A percentile compares a stretch with the other conserved stretches of the same genome.
Evolutionary conservation across 2,329 filamentous ascomycete species (phyloP).

Genomic region (Leptographium wingfieldii): DNA sequence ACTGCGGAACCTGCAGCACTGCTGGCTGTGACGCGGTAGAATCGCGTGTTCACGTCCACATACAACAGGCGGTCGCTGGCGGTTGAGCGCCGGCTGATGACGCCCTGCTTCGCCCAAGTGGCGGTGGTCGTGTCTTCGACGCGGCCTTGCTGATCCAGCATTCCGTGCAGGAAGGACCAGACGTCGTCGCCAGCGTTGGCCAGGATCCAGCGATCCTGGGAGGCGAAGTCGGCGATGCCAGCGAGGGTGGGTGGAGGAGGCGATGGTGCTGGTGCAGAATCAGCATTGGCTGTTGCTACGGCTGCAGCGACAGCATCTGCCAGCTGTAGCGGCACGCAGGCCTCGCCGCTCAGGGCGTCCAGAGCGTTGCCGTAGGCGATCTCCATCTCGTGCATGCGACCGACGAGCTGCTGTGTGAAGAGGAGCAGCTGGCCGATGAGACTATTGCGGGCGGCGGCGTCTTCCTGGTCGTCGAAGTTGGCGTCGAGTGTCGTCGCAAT

Average conservation of each 20-base stretch:
- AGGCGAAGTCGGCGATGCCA: slow-evolving; percentile 23
- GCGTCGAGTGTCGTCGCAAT: slow-evolving; percentile 15
- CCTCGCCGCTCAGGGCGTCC: slow-evolving; percentile 32
- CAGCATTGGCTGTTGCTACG: neutral
- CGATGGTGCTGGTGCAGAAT: neutral
- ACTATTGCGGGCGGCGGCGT: slow-evolving; percentile 30
- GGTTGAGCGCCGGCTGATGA: slow-evolving; percentile 19
- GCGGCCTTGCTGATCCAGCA: slow-evolving; percentile 30
- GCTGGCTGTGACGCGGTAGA: slow-evolving; percentile 26
- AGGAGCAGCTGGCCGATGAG: slow-evolving; percentile 45
- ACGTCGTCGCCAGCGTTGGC: slow-evolving; percentile 42
- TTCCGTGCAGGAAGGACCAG: slow-evolving; percentile 30
- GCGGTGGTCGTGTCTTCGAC: slow-evolving; percentile 17
- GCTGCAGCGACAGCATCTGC: neutral
- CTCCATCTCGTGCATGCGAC: slow-evolving; percentile 45
- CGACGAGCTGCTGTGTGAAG: slow-evolving; percentile 39
- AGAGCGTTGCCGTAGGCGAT: slow-evolving; percentile 36
- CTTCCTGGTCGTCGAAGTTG: slow-evolving; percentile 17
- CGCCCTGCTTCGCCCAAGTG: slow-evolving; percentile 23
- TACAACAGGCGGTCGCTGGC: slow-evolving; percentile 25
- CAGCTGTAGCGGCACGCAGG: neutral
- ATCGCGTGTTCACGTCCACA: slow-evolving; percentile 37
- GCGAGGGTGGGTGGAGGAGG: neutral
- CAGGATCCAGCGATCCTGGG: slow-evolving; percentile 43
- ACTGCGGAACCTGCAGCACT: neutral